These are phyloP conservation scores for Angomonas deanei DNA, from an alignment of 208 protist genomes.

Conservation along the genomic window DNA sequence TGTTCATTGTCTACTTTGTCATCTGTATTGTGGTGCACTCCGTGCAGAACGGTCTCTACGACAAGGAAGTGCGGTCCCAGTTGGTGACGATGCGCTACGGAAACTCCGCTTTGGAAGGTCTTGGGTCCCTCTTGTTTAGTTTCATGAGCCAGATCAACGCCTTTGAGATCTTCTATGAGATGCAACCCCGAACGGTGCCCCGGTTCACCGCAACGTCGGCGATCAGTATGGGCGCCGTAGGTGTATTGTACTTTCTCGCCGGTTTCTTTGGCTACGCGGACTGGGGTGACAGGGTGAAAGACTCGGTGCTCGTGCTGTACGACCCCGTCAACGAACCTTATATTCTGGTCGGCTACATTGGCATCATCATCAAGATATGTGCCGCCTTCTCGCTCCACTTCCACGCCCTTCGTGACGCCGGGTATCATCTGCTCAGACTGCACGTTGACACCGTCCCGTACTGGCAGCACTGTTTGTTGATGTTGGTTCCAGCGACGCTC, in stretches of 20 bases:
- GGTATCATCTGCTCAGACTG: conserved; percentile 39
- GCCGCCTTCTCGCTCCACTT: conserved; percentile 48
- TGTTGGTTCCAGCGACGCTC: conserved; percentile 13
- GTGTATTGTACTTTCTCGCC: conserved; percentile 43
- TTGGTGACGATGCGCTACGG: conserved; percentile 24
- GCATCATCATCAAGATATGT: conserved; percentile 58
- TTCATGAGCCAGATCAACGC: conserved; percentile 32
- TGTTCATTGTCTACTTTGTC: conserved; percentile 63
- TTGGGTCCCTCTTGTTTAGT: conserved; percentile 39
- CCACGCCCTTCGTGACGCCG: conserved; percentile 40
- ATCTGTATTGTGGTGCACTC: conserved; percentile 48
- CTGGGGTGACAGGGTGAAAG: conserved; percentile 32
- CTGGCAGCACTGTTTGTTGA: conserved; percentile 24
- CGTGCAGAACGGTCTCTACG: conserved; percentile 18
- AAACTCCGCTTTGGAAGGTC: conserved; percentile 43
- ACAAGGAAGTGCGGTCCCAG: conserved; percentile 19
- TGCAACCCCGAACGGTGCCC: conserved; percentile 28
- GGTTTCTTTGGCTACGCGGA: conserved; percentile 65
- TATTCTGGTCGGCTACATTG: conserved; percentile 55
- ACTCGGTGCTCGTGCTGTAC: conserved; percentile 39
- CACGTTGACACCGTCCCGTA: conserved; percentile 18
- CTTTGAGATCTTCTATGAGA: conserved; percentile 52
- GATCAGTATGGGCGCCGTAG: conserved; percentile 30
- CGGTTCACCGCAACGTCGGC: conserved; percentile 28
- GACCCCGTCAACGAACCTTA: conserved; percentile 38